phyloP scores from a whole-genome alignment of 139 green algal species.

The Microglena sp. region DNA sequence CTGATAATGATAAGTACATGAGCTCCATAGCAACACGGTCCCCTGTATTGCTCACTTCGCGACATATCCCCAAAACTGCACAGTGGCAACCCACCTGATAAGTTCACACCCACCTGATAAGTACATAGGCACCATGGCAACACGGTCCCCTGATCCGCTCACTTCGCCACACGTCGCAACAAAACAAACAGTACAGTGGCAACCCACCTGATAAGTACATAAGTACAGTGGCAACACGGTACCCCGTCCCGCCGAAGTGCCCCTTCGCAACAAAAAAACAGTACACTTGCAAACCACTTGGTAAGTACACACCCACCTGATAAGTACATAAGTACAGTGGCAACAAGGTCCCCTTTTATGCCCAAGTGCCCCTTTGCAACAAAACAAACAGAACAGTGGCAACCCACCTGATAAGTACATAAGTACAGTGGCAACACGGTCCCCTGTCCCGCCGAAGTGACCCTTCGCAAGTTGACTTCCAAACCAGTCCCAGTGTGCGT shows the following conservation, averaged over 20 bases:
- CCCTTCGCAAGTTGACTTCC: neutral
- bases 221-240: neutral
- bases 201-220: neutral
- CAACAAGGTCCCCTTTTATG: neutral
- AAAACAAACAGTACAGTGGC: too few species aligned
- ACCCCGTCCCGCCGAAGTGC: neutral
- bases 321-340: slow-evolving; percentile 63
- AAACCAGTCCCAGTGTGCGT: slow-evolving; percentile 18
- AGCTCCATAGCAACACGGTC: slow-evolving; percentile 42
- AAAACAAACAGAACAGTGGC: slow-evolving; percentile 23
- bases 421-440: neutral
- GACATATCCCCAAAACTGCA: slow-evolving; percentile 17
- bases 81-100: slow-evolving; percentile 43
- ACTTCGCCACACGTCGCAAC: neutral
- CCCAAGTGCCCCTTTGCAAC: neutral
- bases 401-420: slow-evolving; percentile 61
- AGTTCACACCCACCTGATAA: slow-evolving; percentile 48
- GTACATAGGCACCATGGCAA: slow-evolving; percentile 64
- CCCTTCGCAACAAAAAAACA: too few species aligned
- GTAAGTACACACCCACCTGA: slow-evolving; percentile 14
- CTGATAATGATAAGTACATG: slow-evolving; percentile 43
- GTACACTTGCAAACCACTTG: too few species aligned
- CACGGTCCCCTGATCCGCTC: slow-evolving; percentile 1
- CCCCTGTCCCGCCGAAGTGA: neutral
- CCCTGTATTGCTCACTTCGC: neutral